Percentiles rank a stretch among this genome's conserved stretches.
These are phyloP conservation scores for Physcomitrellopsis africana DNA, from an alignment of 225 moss, liverwort and hornwort species.

Conservation along the genomic window DNA sequence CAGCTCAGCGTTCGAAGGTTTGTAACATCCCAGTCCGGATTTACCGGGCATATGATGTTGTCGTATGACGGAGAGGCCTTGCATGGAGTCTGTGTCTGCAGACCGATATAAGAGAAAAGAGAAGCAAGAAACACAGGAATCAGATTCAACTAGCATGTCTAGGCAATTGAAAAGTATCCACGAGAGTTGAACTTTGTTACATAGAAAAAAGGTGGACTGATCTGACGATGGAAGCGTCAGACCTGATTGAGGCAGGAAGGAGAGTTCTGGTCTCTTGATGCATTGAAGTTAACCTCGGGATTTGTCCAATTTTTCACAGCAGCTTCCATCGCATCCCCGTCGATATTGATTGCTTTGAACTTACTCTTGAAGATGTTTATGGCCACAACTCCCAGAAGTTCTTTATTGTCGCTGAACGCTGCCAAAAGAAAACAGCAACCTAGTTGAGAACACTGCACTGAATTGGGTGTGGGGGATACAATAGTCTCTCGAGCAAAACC, in stretches of 20 bases:
- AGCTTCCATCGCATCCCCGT: slow-evolving; percentile 21
- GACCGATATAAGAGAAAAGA: not conserved
- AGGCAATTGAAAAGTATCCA: too few relatives aligned
- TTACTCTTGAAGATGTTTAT: slow-evolving; percentile 20
- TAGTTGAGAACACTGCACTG: not conserved
- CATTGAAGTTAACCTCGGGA: slow-evolving; percentile 19
- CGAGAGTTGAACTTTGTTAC: not conserved
- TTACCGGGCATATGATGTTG: slow-evolving; percentile 18
- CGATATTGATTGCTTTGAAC: not conserved
- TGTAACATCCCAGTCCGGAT: not conserved
- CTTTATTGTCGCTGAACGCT: slow-evolving; percentile 22
- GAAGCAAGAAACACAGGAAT: not conserved
- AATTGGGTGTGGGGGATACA: not conserved
- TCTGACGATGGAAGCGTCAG: not conserved
- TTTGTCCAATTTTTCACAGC: slow-evolving; percentile 15
- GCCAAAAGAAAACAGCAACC: not conserved
- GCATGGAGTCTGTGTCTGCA: slow-evolving; percentile 12
- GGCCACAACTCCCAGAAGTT: slow-evolving; percentile 21
- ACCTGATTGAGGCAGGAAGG: slow-evolving; percentile 4
- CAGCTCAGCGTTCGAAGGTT: slow-evolving; percentile 20
- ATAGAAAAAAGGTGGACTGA: not conserved
- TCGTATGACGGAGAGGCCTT: slow-evolving; percentile 1
- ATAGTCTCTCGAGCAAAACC: not conserved
- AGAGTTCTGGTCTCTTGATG: slow-evolving; percentile 5
- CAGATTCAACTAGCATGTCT: not conserved